Evolutionary conservation across 805 yeast species (phyloP).

Genomic region (Candida tibetensis): DNA sequence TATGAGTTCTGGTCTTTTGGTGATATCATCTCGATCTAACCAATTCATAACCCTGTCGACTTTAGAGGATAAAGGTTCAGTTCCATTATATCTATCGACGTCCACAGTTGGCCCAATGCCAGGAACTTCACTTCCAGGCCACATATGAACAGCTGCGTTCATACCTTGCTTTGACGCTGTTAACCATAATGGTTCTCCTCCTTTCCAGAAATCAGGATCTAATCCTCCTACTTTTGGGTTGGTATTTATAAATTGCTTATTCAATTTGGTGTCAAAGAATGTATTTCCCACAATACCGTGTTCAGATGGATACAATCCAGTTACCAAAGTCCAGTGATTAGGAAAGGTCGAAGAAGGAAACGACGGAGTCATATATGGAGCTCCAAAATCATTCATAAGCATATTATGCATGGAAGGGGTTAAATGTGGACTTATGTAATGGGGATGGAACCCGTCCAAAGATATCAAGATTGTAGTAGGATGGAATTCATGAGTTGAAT

Average conservation of each 20-base stretch:
- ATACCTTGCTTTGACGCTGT: slow-evolving; percentile 66
- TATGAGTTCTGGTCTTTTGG: slow-evolving; percentile 68
- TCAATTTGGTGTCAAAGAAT: slow-evolving; percentile 60
- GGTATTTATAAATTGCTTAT: slow-evolving; percentile 61
- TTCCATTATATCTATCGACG: slow-evolving; percentile 62
- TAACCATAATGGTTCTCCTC: slow-evolving; percentile 87
- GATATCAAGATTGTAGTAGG: slow-evolving; percentile 83
- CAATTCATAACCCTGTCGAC: slow-evolving; percentile 57
- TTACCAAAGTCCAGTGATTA: slow-evolving; percentile 87
- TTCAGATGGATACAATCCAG: slow-evolving; percentile 78
- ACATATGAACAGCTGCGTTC: slow-evolving; percentile 82
- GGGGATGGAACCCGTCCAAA: slow-evolving; percentile 90
- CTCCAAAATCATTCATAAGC: slow-evolving; percentile 50
- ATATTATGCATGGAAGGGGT: slow-evolving; percentile 74
- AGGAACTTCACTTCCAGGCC: slow-evolving; percentile 89
- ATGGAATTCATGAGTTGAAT: slow-evolving; percentile 66
- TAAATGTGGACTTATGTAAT: slow-evolving; percentile 58
- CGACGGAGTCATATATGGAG: slow-evolving; percentile 83
- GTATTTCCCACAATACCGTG: slow-evolving; percentile 89
- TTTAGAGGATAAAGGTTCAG: slow-evolving; percentile 59
- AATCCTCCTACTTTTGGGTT: slow-evolving; percentile 49
- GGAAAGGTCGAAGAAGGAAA: slow-evolving; percentile 91
- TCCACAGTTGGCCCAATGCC: slow-evolving; percentile 50
- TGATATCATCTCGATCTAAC: slow-evolving; percentile 55
- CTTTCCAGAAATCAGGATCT: slow-evolving; percentile 67